These are phyloP conservation scores for Kluyveromyces wickerhamii DNA, from an alignment of 805 yeast genomes.

Conservation along the genomic window DNA sequence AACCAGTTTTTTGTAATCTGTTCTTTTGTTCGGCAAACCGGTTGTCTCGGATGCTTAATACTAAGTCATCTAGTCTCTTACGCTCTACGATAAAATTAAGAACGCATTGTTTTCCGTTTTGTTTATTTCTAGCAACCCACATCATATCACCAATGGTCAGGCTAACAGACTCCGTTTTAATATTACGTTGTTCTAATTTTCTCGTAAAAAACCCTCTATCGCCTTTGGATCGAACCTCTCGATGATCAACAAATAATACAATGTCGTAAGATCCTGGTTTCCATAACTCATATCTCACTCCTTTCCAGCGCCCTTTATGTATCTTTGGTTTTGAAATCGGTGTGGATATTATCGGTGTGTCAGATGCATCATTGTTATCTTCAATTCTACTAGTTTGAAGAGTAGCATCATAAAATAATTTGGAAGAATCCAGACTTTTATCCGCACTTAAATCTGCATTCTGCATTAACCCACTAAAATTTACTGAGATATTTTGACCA, in stretches of 20 bases:
- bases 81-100: slow-evolving; percentile 84
- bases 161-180: slow-evolving; percentile 45
- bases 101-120: slow-evolving; percentile 53
- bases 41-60: slow-evolving; percentile 76
- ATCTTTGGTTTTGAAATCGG: slow-evolving; percentile 5
- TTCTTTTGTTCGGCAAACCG: slow-evolving; percentile 81
- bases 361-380: not conserved
- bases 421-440: slow-evolving; percentile 2
- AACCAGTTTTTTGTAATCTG: slow-evolving; percentile 61
- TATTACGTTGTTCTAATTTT: slow-evolving; percentile 42
- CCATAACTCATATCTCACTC: slow-evolving; percentile 44
- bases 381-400: slow-evolving; percentile 3
- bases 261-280: slow-evolving; percentile 49
- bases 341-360: slow-evolving; percentile 3
- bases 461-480: slow-evolving; percentile 2
- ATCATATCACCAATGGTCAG: slow-evolving; percentile 79
- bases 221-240: slow-evolving; percentile 64
- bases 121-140: slow-evolving; percentile 74
- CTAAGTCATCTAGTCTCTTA: slow-evolving; percentile 81
- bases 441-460: not conserved
- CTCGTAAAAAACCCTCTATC: slow-evolving; percentile 66
- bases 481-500: not conserved
- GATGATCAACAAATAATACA: slow-evolving; percentile 60
- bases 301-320: slow-evolving; percentile 18
- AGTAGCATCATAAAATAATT: slow-evolving; percentile 3